Evolutionary conservation across 768 basidiomycete genomes (phyloP).

Genomic region (Macrocybe gigantea): DNA sequence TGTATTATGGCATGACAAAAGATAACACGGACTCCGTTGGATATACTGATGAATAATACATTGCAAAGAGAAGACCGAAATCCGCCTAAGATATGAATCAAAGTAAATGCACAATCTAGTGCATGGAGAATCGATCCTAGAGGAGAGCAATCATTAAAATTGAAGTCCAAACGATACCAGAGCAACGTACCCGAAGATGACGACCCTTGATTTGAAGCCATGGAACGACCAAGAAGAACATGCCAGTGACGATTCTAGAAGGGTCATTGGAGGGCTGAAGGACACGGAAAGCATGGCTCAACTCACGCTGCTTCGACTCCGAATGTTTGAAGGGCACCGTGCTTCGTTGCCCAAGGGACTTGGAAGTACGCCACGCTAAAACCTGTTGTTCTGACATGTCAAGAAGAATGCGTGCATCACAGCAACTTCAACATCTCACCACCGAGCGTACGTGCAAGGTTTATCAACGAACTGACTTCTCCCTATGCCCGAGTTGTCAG

Average conservation of each 20-base stretch:
- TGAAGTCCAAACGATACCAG: not conserved
- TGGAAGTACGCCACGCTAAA: conserved; percentile 66
- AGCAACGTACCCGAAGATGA: conserved; percentile 34
- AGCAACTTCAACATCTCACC: conserved; percentile 19
- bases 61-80: too few species aligned
- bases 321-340: conserved; percentile 58
- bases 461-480: conserved; percentile 58
- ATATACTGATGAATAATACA: too few species aligned
- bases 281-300: not conserved
- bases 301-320: conserved; percentile 58
- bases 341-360: conserved; percentile 54
- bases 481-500: conserved; percentile 27
- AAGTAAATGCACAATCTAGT: not conserved
- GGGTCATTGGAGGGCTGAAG: not conserved
- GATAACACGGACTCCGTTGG: too few species aligned
- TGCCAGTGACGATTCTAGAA: conserved; percentile 38
- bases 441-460: conserved; percentile 48
- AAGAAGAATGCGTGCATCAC: not conserved
- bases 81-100: not conserved
- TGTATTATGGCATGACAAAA: too few species aligned
- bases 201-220: conserved; percentile 44
- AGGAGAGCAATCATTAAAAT: not conserved
- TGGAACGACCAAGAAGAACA: conserved; percentile 49
- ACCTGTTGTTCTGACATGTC: conserved; percentile 19
- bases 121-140: conserved; percentile 6